Evolutionary conservation across 495 filamentous ascomycete genomes (phyloP).

Genomic region (Hyaloscypha variabilis): DNA sequence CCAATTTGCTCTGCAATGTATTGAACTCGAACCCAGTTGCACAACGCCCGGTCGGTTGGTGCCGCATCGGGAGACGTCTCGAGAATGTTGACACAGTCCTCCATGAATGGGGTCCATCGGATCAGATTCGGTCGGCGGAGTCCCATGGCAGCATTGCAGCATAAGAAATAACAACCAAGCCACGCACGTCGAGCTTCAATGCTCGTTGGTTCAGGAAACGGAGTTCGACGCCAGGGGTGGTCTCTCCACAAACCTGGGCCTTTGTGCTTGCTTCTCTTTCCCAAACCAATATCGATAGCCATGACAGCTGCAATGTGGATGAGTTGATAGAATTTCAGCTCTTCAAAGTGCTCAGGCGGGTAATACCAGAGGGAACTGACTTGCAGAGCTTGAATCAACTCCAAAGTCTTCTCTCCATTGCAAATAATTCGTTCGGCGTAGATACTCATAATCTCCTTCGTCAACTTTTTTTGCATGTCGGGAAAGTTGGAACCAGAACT

Average conservation of each 20-base stretch:
- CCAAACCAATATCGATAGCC: constrained; percentile 86
- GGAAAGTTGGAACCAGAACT: constrained; percentile 66
- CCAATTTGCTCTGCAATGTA: constrained; percentile 82
- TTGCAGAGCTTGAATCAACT: constrained; percentile 81
- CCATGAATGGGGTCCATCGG: constrained; percentile 82
- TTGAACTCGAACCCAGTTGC: constrained; percentile 76
- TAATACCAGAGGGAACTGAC: constrained; percentile 79
- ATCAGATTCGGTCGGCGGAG: constrained; percentile 81
- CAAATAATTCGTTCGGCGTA: constrained; percentile 76
- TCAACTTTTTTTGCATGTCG: constrained; percentile 59
- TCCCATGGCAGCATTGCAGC: constrained; percentile 71
- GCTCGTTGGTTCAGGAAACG: constrained; percentile 60
- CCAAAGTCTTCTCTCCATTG: constrained; percentile 80
- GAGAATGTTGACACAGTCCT: constrained; percentile 77
- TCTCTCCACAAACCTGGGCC: constrained; percentile 44
- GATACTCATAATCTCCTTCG: constrained; percentile 69
- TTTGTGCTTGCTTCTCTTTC: constrained; percentile 51
- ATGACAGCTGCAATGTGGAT: constrained; percentile 83
- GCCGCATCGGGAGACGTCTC: constrained; percentile 70
- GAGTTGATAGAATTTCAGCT: constrained; percentile 90
- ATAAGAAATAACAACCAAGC: constrained; percentile 81
- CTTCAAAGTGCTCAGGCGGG: constrained; percentile 79
- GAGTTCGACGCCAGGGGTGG: constrained; percentile 48
- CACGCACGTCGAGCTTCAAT: constrained; percentile 79
- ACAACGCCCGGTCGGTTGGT: constrained; percentile 70